Evolutionary conservation across 768 basidiomycete species (phyloP), one percentile per base, ranked within the genome.

Genomic region (Calocybe gangraenosa): DNA sequence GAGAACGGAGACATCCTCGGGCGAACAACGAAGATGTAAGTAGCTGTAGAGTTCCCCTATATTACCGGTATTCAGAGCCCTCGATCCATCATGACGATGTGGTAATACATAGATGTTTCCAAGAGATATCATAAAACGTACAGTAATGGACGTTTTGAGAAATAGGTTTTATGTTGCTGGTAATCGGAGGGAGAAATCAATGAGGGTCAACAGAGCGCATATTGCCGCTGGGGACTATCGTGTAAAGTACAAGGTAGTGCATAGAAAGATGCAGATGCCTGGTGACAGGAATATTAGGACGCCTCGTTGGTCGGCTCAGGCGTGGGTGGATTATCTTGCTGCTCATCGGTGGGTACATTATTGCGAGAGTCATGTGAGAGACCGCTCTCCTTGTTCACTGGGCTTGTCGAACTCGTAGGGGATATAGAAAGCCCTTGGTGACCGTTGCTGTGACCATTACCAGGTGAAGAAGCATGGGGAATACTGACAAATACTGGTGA

Each of bases 401-500:
- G 77, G 55, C 78, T 82, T 33, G 75, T 74, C 7, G 78, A 74
- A 52, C 81, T 84, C 19, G 82, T 87, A n/a, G 87, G 87, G 14
- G 86, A 89, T 48, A 84, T 71, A 20, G 84, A 87, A 34, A 87
- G 69, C 35, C 72, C 66, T 42, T 78, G 76, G 52, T 81, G 76
- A 35, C 74, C 74, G 39, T 69, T 68, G 19, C 62, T 66, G 41
- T 78, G 76, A 9, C 63, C 65, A 45, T 66, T 67, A 38, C 61
- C 59, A 7, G 87, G 82, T 25, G 82, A 83, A 18, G 88, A 87
- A 37, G 91, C 91, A 67, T 95, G 92, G 9, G 92, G 92, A 58
- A 95, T 93, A 61, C 92, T 94, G 44, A 40, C 54, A 58, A 35
- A 7, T 5, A 14, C 34, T 38, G 54, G 55, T 33, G 46, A 46